Conservation (phyloP, 2,329 filamentous ascomycete species). For the Talaromyces atroroseus region DNA sequence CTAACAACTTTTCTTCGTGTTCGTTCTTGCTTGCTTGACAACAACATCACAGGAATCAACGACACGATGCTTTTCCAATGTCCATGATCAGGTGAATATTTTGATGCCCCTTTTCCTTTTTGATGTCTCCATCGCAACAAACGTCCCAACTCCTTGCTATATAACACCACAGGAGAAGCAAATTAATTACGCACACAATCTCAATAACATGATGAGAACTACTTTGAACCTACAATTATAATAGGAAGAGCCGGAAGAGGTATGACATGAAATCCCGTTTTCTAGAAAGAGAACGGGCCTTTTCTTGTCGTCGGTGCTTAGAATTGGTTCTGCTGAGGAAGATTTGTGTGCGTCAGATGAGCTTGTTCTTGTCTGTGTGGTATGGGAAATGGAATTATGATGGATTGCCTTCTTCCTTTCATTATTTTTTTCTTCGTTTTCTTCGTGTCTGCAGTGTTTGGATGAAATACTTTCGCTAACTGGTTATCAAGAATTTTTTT, state of each 20-base stretch:
- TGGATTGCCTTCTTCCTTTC: not conserved
- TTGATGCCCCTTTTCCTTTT: not conserved
- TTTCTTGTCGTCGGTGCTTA: constrained; percentile 43
- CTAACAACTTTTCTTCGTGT: not conserved
- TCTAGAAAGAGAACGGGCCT: constrained; percentile 14
- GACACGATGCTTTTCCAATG: too few relatives aligned
- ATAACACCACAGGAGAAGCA: not conserved
- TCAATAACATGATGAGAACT: constrained; percentile 36
- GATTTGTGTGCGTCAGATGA: constrained; percentile 2
- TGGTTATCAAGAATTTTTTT: not conserved
- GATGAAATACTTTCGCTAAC: not conserved
- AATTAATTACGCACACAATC: not conserved
- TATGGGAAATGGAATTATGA: not conserved
- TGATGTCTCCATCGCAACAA: not conserved
- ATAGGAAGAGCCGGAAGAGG: constrained; percentile 47
- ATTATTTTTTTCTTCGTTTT: not conserved
- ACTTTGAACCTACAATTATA: constrained; percentile 35
- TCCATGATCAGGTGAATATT: not conserved
- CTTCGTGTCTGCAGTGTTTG: not conserved
- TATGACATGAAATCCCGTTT: constrained; percentile 28
- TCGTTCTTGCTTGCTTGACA: not conserved
- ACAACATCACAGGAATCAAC: not conserved
- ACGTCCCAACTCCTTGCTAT: not conserved
- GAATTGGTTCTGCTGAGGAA: constrained; percentile 41
- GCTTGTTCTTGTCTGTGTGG: not conserved